A percentile compares a stretch with the other conserved stretches of the same genome.
phyloP scores from a whole-genome alignment of 805 yeast species.

The Isabelozyma heimii region DNA sequence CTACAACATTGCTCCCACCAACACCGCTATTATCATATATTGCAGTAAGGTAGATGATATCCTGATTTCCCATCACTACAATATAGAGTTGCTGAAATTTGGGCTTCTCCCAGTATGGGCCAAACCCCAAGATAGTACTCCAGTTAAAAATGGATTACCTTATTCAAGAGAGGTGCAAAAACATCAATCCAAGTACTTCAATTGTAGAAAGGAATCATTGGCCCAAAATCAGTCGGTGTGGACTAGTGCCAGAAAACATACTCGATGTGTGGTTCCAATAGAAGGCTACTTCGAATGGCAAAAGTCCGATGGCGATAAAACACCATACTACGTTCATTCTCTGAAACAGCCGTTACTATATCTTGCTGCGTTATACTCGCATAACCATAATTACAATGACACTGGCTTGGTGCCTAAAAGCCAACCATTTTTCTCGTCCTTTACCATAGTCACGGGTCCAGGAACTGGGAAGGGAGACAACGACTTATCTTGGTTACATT shows the following conservation, averaged over 20 bases:
- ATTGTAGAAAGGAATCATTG: slow-evolving; percentile 70
- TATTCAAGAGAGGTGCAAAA: slow-evolving; percentile 31
- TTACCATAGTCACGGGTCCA: slow-evolving; percentile 70
- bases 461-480: slow-evolving; percentile 47
- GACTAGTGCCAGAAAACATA: slow-evolving; percentile 45
- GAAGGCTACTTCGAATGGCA: slow-evolving; percentile 89
- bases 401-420: slow-evolving; percentile 11
- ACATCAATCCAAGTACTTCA: slow-evolving; percentile 55
- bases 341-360: slow-evolving; percentile 53
- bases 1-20: slow-evolving; percentile 65
- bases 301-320: slow-evolving; percentile 36
- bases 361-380: slow-evolving; percentile 52
- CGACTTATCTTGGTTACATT: slow-evolving; percentile 66
- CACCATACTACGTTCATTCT: slow-evolving; percentile 65
- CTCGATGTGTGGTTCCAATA: slow-evolving; percentile 74
- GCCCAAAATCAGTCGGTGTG: slow-evolving; percentile 50
- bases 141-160: slow-evolving; percentile 17
- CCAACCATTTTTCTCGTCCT: slow-evolving; percentile 40
- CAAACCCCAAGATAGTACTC: slow-evolving; percentile 37
- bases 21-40: slow-evolving; percentile 41
- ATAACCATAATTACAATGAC: slow-evolving; percentile 27
- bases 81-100: slow-evolving; percentile 66
- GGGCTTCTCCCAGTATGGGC: slow-evolving; percentile 75
- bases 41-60: slow-evolving; percentile 5
- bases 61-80: slow-evolving; percentile 12